Conservation (phyloP, 2,329 filamentous ascomycete genomes). For the Helotiales sp. region DNA sequence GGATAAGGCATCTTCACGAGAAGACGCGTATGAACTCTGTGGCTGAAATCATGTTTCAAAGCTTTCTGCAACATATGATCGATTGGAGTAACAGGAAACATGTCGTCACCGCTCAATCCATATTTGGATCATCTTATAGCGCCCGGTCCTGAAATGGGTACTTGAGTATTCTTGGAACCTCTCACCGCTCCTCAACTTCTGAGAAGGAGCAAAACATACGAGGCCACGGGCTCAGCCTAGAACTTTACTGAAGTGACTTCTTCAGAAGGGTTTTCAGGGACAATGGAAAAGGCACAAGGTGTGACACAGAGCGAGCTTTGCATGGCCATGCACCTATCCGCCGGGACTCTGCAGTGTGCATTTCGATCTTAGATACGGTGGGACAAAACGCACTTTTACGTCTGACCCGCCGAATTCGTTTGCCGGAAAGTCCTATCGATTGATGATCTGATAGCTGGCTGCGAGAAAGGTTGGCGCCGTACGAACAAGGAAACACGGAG, state of each 20-base stretch:
- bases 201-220: slow-evolving; percentile 10
- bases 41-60: slow-evolving; percentile 11
- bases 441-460: slow-evolving; percentile 4
- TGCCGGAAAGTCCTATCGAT: slow-evolving; percentile 5
- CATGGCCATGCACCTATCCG: slow-evolving; percentile 25
- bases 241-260: background rate
- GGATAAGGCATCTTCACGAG: background rate
- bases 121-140: slow-evolving; percentile 10
- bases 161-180: slow-evolving; percentile 3
- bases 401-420: slow-evolving; percentile 5
- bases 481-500: slow-evolving; percentile 9
- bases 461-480: slow-evolving; percentile 17
- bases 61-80: background rate
- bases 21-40: background rate
- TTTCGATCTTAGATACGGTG: slow-evolving; percentile 22
- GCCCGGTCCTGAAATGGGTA: slow-evolving; percentile 3
- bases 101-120: slow-evolving; percentile 15
- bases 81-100: slow-evolving; percentile 5
- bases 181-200: slow-evolving; percentile 10
- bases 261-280: background rate
- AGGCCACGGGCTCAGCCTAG: background rate
- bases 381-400: slow-evolving; percentile 11
- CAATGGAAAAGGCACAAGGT: slow-evolving; percentile 1
- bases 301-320: slow-evolving; percentile 13
- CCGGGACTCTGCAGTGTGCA: slow-evolving; percentile 20